Percentiles rank a stretch among this genome's conserved stretches.
phyloP scores from a whole-genome alignment of 2,329 filamentous ascomycete genomes.

The Nothomitra cinnamomea region DNA sequence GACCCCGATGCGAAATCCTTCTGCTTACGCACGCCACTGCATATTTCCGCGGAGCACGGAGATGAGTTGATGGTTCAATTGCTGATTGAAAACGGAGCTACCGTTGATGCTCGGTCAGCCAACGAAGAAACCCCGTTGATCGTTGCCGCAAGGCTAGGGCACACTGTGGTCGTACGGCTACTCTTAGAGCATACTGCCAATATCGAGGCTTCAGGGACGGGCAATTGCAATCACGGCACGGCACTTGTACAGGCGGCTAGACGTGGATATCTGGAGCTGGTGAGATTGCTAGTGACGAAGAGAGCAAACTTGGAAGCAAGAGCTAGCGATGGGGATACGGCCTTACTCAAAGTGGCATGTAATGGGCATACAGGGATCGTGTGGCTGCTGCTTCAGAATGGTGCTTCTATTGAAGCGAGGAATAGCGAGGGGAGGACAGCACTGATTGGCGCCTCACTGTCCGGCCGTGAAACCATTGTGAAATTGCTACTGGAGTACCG shows the following conservation, averaged over 20 bases:
- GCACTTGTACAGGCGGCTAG: neutral
- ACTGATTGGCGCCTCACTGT: neutral
- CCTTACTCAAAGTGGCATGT: neutral
- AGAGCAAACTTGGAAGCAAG: neutral
- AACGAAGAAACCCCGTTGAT: neutral
- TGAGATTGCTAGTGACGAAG: no score
- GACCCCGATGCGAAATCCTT: no score
- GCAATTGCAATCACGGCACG: neutral
- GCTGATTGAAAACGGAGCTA: neutral
- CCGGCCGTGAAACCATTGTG: neutral
- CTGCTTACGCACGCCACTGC: neutral
- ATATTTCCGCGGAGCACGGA: neutral
- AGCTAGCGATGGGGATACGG: neutral
- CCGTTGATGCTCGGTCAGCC: neutral
- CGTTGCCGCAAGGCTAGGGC: neutral
- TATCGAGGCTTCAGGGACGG: neutral
- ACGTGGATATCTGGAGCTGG: neutral
- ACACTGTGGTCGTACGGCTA: neutral
- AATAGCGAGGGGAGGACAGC: neutral
- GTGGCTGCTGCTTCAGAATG: neutral
- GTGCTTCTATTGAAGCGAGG: neutral
- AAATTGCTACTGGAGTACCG: neutral
- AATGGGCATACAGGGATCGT: neutral
- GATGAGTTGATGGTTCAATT: neutral
- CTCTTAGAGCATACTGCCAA: neutral